Conservation (phyloP, 2,329 filamentous ascomycete species). For the Claviceps humidiphila region DNA sequence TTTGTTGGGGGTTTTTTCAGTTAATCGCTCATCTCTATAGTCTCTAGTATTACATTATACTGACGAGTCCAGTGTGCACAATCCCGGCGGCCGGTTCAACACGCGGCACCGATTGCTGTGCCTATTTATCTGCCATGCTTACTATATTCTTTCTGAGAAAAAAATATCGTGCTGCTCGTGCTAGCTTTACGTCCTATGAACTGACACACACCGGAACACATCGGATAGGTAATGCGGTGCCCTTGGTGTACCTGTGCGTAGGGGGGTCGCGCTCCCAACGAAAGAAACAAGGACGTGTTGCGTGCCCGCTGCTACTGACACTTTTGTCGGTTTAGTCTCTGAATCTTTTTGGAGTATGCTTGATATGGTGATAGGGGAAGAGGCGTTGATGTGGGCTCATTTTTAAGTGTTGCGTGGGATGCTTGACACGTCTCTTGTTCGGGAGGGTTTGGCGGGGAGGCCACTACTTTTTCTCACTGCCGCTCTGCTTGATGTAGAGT, state of each 20-base stretch:
- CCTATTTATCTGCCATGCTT: too few relatives aligned
- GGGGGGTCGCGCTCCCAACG: not conserved
- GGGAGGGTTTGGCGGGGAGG: slow-evolving; percentile 6
- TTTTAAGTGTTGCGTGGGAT: not conserved
- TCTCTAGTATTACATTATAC: too few relatives aligned
- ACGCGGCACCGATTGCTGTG: too few relatives aligned
- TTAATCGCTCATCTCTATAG: too few relatives aligned
- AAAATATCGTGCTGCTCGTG: too few relatives aligned
- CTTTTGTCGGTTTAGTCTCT: not conserved
- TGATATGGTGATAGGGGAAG: not conserved
- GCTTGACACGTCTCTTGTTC: not conserved
- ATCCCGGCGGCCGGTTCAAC: too few relatives aligned
- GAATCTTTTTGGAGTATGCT: not conserved
- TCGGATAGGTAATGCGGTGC: slow-evolving; percentile 1
- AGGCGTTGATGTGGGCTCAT: not conserved
- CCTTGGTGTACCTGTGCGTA: too few relatives aligned
- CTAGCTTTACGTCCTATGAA: too few relatives aligned
- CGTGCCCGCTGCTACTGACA: not conserved
- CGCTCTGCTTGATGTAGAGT: slow-evolving; percentile 30
- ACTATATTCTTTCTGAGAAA: too few relatives aligned
- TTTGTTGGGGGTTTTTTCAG: too few relatives aligned
- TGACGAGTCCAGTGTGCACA: too few relatives aligned
- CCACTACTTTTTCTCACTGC: slow-evolving; percentile 39
- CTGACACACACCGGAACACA: too few relatives aligned
- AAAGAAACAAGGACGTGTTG: not conserved